These are phyloP conservation scores for Bjerkandera adusta DNA, from an alignment of 1,284 basidiomycete species.

Conservation along the genomic window DNA sequence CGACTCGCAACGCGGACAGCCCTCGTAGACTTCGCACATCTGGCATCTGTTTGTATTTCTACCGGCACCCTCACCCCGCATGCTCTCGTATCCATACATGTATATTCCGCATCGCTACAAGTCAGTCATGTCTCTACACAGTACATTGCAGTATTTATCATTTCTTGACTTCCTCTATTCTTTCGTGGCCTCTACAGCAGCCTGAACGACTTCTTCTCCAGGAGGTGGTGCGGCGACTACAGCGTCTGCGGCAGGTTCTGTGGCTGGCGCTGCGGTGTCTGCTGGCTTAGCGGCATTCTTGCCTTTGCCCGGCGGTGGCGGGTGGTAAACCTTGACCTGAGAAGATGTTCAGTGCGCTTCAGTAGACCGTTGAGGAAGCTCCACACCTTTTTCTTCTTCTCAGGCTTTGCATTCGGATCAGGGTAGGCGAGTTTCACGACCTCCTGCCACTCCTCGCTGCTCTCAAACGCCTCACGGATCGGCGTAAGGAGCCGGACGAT, in stretches of 20 bases:
- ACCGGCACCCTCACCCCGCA: background rate
- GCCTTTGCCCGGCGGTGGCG: conserved; percentile 74
- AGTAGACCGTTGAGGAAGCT: background rate
- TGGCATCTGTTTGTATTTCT: background rate
- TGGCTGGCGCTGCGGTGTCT: conserved; percentile 15
- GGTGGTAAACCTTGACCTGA: conserved; percentile 75
- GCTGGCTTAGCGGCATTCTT: conserved; percentile 43
- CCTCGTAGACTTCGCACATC: background rate
- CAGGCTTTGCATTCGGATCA: conserved; percentile 61
- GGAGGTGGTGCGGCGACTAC: conserved; percentile 9
- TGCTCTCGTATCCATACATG: conserved; percentile 4
- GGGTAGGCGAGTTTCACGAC: conserved; percentile 86
- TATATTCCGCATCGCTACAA: background rate
- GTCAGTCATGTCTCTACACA: conserved; percentile 1
- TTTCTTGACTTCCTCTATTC: background rate
- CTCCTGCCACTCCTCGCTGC: conserved; percentile 79
- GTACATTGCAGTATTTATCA: conserved; percentile 8
- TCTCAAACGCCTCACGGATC: conserved; percentile 76
- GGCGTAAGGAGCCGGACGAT: conserved; percentile 82
- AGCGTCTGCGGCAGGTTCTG: conserved; percentile 10
- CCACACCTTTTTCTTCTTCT: conserved; percentile 63
- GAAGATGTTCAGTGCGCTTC: background rate
- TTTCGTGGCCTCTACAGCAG: conserved; percentile 11
- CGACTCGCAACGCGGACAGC: conserved; percentile 23
- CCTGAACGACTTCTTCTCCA: conserved; percentile 5